Conservation (phyloP, 495 filamentous ascomycete genomes). For the Sphaerosporella brunnea region DNA sequence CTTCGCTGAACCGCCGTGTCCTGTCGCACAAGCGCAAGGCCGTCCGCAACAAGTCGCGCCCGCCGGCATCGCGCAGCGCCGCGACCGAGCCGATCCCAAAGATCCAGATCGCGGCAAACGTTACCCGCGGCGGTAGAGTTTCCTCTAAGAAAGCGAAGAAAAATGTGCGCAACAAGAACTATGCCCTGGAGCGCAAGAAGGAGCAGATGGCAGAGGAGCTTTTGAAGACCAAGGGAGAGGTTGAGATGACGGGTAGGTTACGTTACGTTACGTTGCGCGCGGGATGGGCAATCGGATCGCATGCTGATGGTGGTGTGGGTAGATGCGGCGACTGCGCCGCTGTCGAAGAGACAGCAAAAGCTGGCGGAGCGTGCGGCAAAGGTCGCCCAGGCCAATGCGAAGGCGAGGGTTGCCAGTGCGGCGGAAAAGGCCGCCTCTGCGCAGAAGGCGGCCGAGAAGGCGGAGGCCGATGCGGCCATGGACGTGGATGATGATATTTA, state of each 20-base stretch:
- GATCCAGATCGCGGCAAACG: not conserved
- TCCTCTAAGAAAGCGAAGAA: constrained; percentile 6
- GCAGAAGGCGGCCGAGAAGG: no score
- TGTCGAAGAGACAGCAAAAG: constrained; percentile 21
- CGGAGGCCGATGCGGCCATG: constrained; percentile 7
- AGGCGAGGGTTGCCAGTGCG: not conserved
- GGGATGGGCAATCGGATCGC: not conserved
- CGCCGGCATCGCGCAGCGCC: no score
- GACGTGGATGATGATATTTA: constrained; percentile 2
- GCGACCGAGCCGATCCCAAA: not conserved
- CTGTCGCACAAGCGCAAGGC: not conserved
- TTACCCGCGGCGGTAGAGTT: not conserved
- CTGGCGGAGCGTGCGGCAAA: constrained; percentile 13
- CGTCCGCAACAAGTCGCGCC: not conserved
- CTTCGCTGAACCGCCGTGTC: not conserved
- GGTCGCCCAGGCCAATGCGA: constrained; percentile 14
- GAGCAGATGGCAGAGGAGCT: constrained; percentile 11
- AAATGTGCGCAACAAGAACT: constrained; percentile 7
- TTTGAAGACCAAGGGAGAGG: constrained; percentile 13
- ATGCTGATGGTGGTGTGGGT: not conserved
- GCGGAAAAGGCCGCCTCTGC: not conserved
- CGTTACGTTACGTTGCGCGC: not conserved
- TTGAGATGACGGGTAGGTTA: constrained; percentile 22
- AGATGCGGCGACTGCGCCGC: constrained; percentile 12
- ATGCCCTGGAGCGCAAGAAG: constrained; percentile 12